Conservation (phyloP, 768 basidiomycete species). For the Mrakia frigida region DNA sequence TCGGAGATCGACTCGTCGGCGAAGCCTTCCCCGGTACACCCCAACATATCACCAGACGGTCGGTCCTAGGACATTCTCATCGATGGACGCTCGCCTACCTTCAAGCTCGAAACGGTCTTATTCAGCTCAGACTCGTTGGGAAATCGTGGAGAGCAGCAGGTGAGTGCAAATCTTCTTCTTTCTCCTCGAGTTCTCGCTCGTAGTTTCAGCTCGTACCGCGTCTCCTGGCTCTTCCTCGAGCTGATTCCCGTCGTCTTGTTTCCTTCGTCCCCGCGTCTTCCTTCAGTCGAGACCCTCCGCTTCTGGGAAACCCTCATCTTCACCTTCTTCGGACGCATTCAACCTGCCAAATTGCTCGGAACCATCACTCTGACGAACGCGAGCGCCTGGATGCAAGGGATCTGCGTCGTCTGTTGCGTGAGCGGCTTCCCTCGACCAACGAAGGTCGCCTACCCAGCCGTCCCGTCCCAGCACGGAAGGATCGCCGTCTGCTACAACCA, state of each 20-base stretch:
- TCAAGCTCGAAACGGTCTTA: background rate
- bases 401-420: background rate
- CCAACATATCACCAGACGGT: too few relatives aligned
- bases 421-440: background rate
- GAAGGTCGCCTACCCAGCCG: background rate
- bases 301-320: background rate
- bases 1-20: background rate
- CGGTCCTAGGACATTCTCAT: background rate
- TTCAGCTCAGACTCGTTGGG: background rate
- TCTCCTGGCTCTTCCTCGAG: background rate
- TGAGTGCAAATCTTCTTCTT: background rate
- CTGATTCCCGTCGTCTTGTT: background rate
- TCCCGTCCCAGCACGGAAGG: background rate
- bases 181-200: background rate
- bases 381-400: background rate
- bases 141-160: background rate
- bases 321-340: background rate
- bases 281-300: background rate
- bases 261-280: too few relatives aligned
- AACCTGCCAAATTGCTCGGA: background rate
- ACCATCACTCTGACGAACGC: background rate
- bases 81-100: background rate
- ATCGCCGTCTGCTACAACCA: slow-evolving; percentile 2
- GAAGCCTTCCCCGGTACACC: background rate
- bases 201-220: too few relatives aligned